phyloP scores from a whole-genome alignment of 2,329 filamentous ascomycete genomes.

The Colletotrichum viniferum region DNA sequence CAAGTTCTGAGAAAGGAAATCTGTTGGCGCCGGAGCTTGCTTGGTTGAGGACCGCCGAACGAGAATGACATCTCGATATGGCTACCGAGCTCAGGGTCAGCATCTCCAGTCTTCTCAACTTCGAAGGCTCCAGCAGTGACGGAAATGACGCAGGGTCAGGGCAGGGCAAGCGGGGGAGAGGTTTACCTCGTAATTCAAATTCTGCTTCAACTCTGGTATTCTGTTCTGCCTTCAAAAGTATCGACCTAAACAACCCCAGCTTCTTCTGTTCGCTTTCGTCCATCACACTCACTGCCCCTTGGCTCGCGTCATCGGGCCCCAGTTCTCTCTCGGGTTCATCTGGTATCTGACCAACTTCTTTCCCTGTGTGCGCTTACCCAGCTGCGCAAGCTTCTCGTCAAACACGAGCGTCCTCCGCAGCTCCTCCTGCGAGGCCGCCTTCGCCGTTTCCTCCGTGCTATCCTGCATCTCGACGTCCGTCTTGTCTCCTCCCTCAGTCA shows the following conservation, averaged over 20 bases:
- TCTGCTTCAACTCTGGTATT: not conserved
- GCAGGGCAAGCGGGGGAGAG: not conserved
- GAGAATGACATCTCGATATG: not conserved
- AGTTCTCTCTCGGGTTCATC: constrained; percentile 87
- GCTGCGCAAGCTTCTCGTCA: constrained; percentile 75
- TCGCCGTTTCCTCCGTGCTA: constrained; percentile 24
- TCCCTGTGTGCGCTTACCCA: constrained; percentile 72
- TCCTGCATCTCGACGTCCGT: constrained; percentile 36
- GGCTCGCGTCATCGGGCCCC: constrained; percentile 80
- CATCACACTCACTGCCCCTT: constrained; percentile 59
- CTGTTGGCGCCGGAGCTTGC: not conserved
- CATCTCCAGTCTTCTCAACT: not conserved
- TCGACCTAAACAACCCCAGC: not conserved
- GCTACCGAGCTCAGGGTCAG: not conserved
- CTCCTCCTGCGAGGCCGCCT: constrained; percentile 31
- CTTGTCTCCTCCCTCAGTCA: constrained; percentile 19
- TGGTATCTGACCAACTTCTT: constrained; percentile 86
- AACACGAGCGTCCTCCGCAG: constrained; percentile 70
- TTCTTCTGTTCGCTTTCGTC: constrained; percentile 61
- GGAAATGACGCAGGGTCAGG: not conserved
- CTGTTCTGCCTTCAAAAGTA: not conserved
- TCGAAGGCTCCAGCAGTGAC: not conserved
- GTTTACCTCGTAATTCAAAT: not conserved
- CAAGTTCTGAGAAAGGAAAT: not conserved
- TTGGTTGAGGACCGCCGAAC: not conserved